Evolutionary conservation across 495 filamentous ascomycete species (phyloP), one percentile per base, ranked within the genome.

Genomic region (Xylaria telfairii): DNA sequence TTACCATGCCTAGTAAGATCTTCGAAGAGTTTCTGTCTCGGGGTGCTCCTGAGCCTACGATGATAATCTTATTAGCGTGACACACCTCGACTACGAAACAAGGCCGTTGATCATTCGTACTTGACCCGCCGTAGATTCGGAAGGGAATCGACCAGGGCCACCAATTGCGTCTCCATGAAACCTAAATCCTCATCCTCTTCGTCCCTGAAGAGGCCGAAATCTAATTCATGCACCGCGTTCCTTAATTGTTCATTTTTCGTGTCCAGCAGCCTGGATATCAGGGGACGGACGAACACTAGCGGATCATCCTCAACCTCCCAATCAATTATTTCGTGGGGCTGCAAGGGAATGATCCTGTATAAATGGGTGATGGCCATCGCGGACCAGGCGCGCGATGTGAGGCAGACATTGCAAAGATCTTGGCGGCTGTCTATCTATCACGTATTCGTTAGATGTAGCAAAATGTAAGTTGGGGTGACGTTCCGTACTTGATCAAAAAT

Each of bases 71-170:
- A 28, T 44, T n/a, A 56, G 65, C 47, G 17, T 30, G 3, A 57
- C 51, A 15, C 21, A n/a, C 37, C 13, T 67, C 21, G 15, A 28
- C 28, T 32, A 9, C 34, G 8, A n/a, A 21, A 67, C 32, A 32
- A 44, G 47, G 13, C 3, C n/a, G 26, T n/a, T 8, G 6, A 44
- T 17, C 28, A 24, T 19, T 41, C 39, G 10, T 67, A 67, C 65
- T 57, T 67, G 32, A 67, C 37, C 13, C 65, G 47, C 51, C 30
- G 65, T 56, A 67, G 26, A 57, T 67, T 67, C 21, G 65, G 65
- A 17, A 67, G 65, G 4, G 0, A 4, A 44, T 67, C 65, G 24
- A 67, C n/a, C 2, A 67, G 15, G 13, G 32, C 15, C 34, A 67
- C 34, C 15, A 67, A 57, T 57, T 15, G 47, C 6, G 15, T 30